A percentile compares a stretch with the other conserved stretches of the same genome.
Evolutionary conservation across 352 stramenopile species (phyloP).

Genomic region (Phytopythium sindhum): DNA sequence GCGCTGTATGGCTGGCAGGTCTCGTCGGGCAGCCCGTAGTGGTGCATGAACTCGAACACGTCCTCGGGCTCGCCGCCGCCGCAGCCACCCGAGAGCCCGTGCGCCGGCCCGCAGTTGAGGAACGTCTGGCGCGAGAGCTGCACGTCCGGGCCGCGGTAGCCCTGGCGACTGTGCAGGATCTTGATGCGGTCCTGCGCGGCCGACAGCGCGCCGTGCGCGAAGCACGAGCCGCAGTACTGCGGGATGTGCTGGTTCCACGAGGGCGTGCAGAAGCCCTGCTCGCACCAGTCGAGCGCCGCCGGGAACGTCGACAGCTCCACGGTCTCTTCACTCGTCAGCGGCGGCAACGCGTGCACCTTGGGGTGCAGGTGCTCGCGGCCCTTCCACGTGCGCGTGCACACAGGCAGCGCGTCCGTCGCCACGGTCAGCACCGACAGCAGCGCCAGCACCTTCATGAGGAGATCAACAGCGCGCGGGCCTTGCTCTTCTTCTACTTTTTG

Average conservation of each 20-base stretch:
- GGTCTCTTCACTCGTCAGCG: constrained; percentile 24
- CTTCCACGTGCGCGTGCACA: constrained; percentile 46
- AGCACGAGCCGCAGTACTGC: constrained; percentile 77
- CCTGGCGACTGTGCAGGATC: constrained; percentile 44
- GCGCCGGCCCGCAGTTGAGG: constrained; percentile 54
- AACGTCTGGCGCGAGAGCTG: constrained; percentile 59
- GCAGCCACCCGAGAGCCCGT: constrained; percentile 53
- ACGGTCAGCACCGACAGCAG: not conserved
- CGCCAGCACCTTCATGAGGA: constrained; percentile 3
- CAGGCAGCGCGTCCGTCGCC: constrained; percentile 24
- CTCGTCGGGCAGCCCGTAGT: constrained; percentile 55
- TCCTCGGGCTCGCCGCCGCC: constrained; percentile 51
- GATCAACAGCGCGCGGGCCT: not conserved
- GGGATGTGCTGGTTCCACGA: constrained; percentile 76
- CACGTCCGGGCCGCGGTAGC: constrained; percentile 45
- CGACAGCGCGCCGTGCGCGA: constrained; percentile 57
- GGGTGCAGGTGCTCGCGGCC: constrained; percentile 41
- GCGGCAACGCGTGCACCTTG: constrained; percentile 25
- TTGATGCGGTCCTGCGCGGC: constrained; percentile 62
- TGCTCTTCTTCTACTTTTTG: not conserved
- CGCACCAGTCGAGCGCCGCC: constrained; percentile 83
- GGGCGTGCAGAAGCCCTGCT: constrained; percentile 48
- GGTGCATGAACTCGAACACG: constrained; percentile 62
- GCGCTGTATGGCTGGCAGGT: constrained; percentile 59
- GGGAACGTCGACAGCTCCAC: constrained; percentile 41